A percentile compares a stretch with the other conserved stretches of the same genome.
These are phyloP conservation scores for Psilocybe subaeruginosa DNA, from an alignment of 768 basidiomycete species.

Conservation along the genomic window DNA sequence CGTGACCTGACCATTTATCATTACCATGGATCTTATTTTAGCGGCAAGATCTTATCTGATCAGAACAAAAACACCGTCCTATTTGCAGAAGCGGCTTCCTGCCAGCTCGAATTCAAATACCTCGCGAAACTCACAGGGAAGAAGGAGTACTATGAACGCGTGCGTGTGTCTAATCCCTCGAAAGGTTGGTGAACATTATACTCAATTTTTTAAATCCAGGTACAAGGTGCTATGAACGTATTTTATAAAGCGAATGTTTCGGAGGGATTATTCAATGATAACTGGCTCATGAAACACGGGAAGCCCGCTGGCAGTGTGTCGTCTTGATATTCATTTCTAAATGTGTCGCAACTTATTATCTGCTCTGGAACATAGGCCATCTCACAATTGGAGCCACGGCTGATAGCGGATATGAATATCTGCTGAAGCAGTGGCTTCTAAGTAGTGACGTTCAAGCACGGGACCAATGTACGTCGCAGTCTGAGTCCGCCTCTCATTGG, in stretches of 20 bases:
- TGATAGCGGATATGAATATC: slow-evolving; percentile 71
- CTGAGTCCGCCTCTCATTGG: too few relatives aligned
- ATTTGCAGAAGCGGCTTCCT: slow-evolving; percentile 47
- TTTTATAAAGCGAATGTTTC: slow-evolving; percentile 32
- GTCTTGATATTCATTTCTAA: neutral
- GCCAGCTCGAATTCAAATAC: slow-evolving; percentile 81
- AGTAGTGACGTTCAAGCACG: slow-evolving; percentile 48
- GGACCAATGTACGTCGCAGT: slow-evolving; percentile 51
- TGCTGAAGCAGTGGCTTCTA: slow-evolving; percentile 66
- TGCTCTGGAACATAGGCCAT: slow-evolving; percentile 31
- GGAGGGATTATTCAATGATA: slow-evolving; percentile 38
- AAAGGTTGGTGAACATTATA: neutral
- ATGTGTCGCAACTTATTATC: neutral
- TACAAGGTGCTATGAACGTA: slow-evolving; percentile 39
- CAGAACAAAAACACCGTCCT: slow-evolving; percentile 20
- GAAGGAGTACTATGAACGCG: slow-evolving; percentile 47
- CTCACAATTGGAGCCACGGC: slow-evolving; percentile 58
- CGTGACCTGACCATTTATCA: too few relatives aligned
- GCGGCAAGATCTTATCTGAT: slow-evolving; percentile 28
- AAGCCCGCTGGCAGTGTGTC: slow-evolving; percentile 29
- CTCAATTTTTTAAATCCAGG: slow-evolving; percentile 21
- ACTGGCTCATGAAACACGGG: slow-evolving; percentile 31
- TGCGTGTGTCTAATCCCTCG: slow-evolving; percentile 14
- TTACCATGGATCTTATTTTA: slow-evolving; percentile 6
- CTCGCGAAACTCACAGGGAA: slow-evolving; percentile 68